A percentile compares a stretch with the other conserved stretches of the same genome.
phyloP scores from a whole-genome alignment of 306 rosid genomes.

The Phaseolus lunatus region DNA sequence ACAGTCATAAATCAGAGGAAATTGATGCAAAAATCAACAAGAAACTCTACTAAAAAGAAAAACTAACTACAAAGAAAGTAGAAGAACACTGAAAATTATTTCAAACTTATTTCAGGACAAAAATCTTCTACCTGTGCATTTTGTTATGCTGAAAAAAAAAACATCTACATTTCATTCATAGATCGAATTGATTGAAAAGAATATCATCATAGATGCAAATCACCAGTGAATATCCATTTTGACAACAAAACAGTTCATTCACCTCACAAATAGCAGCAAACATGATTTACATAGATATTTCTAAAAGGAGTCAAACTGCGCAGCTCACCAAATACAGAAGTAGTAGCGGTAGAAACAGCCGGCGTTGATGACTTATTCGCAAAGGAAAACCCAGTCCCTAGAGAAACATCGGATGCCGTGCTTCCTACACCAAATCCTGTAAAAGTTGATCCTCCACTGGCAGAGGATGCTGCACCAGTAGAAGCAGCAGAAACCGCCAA shows the following conservation, averaged over 20 bases:
- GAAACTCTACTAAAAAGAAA: background rate
- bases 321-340: conserved; percentile 63
- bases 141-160: background rate
- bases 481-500: conserved; percentile 47
- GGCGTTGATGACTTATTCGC: conserved; percentile 58
- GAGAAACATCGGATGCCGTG: conserved; percentile 53
- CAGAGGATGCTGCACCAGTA: conserved; percentile 44
- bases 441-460: conserved; percentile 52
- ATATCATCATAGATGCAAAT: background rate
- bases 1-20: background rate
- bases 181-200: conserved; percentile 22
- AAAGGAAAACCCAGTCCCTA: conserved; percentile 60
- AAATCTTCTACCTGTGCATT: background rate
- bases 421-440: conserved; percentile 49
- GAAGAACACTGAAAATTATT: conserved; percentile 13
- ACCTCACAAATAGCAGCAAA: background rate
- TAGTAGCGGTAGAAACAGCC: conserved; percentile 49
- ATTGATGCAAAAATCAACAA: background rate
- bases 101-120: conserved; percentile 3
- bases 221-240: background rate
- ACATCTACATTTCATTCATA: background rate
- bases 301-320: conserved; percentile 8
- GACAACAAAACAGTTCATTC: conserved; percentile 8
- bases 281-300: background rate
- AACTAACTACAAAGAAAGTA: background rate